phyloP scores from a whole-genome alignment of 2,329 filamentous ascomycete species.

The Arthroderma sp. region DNA sequence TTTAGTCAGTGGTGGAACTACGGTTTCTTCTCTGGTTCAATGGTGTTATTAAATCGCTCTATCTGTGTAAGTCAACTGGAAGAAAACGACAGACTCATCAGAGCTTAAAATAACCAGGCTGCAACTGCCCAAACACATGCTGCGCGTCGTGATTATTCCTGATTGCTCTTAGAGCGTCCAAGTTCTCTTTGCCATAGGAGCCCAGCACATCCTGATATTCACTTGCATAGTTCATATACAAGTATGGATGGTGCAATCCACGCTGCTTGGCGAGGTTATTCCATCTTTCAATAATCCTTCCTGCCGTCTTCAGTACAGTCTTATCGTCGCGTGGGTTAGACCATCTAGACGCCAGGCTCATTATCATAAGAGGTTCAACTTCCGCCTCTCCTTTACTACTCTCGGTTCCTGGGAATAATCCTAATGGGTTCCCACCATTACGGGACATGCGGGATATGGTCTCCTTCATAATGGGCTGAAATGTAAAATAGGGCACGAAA shows the following conservation, averaged over 20 bases:
- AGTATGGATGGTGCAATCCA: constrained; percentile 15
- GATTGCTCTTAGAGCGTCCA: constrained; percentile 18
- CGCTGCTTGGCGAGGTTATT: constrained; percentile 14
- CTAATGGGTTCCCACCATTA: constrained; percentile 18
- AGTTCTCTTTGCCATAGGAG: constrained; percentile 24
- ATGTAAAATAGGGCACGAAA: constrained; percentile 11
- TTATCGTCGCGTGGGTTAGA: constrained; percentile 14
- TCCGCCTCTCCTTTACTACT: constrained; percentile 1
- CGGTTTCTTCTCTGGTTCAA: too few species aligned
- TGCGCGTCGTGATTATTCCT: constrained; percentile 27
- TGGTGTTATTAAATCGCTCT: too few species aligned
- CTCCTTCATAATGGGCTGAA: constrained; percentile 15
- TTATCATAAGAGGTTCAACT: constrained; percentile 11
- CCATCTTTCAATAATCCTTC: constrained; percentile 11
- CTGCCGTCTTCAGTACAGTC: constrained; percentile 8
- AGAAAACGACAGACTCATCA: too few species aligned
- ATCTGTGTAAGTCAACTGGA: too few species aligned
- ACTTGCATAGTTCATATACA: constrained; percentile 33
- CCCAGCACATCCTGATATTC: constrained; percentile 24
- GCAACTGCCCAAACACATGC: constrained; percentile 23
- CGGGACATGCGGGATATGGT: constrained; percentile 9
- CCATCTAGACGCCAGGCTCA: constrained; percentile 13
- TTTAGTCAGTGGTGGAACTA: too few species aligned
- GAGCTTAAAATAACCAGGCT: constrained; percentile 17
- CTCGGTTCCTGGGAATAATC: constrained; percentile 6